Base-by-base conservation (phyloP, 2,329 filamentous ascomycete species). In the Zasmidium angulare region DNA sequence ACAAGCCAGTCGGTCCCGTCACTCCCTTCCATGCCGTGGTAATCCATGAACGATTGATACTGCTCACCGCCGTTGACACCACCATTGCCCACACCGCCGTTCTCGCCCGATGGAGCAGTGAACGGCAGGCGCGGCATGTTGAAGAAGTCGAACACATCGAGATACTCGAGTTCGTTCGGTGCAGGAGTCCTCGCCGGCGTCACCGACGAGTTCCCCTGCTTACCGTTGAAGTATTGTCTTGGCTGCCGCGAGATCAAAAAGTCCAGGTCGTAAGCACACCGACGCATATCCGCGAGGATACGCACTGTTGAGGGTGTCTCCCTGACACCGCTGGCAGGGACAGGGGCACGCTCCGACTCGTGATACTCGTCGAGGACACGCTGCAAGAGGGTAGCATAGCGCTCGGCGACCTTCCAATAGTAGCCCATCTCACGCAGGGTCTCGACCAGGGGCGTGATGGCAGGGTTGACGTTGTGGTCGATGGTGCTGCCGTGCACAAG, bases 131-230 rank as follows among this genome's bases (percentile, higher is more conserved):
- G 81, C 0, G 93, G 93, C 57, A 96, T 86, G 71, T 96, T 96
- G 81, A 96, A 97, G 72, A 96, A 96, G 68, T 95, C 91, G 72
- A 97, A 96, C 0, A 96, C 90, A 68, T 96, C 92, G 2, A 96
- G 79, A 71, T 96, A 96, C 72, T 96, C 93, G 2, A 96, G 79
- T 70, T 96, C 91, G 66, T 95, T 91, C 1, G 89, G 84, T 10
- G 86, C 89, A 0, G 90, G 89, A 50, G 61, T 71, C 59, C 73
- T 55, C 63, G 56, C 78, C 65, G 61, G 73, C 1, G 73, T 74
- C 2, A 75, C 71, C 17, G 61, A 56, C 17, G 62, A 58, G 60
- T 59, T 68, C 43, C 55, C 52, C 48, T 62, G 50, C 40, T 60
- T 68, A 2, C 50, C 29, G 6, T 62, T 64, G 53, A 68, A 71